phyloP scores from a whole-genome alignment of 2,329 filamentous ascomycete genomes.

The Aspergillus awamori region DNA sequence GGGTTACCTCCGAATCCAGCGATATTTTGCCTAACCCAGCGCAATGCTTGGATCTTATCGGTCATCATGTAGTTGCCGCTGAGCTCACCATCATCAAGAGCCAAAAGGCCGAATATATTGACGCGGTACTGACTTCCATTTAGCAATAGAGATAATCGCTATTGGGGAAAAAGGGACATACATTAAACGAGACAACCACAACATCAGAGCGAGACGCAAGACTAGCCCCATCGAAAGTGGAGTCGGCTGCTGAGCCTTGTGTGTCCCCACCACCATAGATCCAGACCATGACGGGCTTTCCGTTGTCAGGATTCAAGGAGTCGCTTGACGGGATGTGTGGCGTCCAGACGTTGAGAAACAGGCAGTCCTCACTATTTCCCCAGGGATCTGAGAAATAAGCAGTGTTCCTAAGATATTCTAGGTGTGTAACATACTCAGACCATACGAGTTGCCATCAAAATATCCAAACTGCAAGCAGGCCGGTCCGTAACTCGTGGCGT shows the following conservation, averaged over 20 bases:
- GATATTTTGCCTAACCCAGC: constrained; percentile 13
- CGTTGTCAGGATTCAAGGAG: not conserved
- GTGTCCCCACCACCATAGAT: not conserved
- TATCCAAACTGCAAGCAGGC: constrained; percentile 3
- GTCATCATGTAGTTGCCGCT: not conserved
- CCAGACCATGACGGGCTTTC: not conserved
- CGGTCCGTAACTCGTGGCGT: constrained; percentile 13
- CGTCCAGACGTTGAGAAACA: constrained; percentile 1
- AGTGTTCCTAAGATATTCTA: not conserved
- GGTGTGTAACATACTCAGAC: not conserved
- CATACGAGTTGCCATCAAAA: not conserved
- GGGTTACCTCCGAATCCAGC: constrained; percentile 10
- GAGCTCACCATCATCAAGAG: not conserved
- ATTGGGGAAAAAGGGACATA: not conserved
- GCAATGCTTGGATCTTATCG: not conserved
- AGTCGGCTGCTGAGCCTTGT: not conserved
- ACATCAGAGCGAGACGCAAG: not conserved
- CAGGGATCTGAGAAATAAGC: not conserved
- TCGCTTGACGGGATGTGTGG: not conserved
- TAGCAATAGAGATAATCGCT: rapidly evolving
- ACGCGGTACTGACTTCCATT: not conserved
- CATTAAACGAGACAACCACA: constrained; percentile 6
- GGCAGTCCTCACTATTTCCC: not conserved
- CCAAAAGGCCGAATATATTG: not conserved
- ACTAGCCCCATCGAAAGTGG: not conserved